phyloP scores from a whole-genome alignment of 306 rosid species.

The Vicia faba region DNA sequence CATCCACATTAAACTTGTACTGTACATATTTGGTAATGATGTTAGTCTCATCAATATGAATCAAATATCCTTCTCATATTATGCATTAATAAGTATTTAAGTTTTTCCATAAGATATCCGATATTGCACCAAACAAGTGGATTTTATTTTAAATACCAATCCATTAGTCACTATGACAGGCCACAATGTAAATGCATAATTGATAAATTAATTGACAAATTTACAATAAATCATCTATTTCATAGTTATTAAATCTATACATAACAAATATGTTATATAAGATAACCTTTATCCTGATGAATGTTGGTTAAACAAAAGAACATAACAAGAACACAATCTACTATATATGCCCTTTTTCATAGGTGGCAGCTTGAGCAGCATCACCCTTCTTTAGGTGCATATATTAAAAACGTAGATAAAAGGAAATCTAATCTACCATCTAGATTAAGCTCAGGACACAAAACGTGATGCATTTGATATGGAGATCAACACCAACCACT shows the following conservation, averaged over 20 bases:
- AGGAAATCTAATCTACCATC: no score
- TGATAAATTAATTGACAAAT: constrained; percentile 16
- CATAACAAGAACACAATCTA: constrained; percentile 1
- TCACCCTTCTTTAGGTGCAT: background rate
- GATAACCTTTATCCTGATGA: background rate
- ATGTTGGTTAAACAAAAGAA: background rate
- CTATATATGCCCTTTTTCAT: constrained; percentile 2
- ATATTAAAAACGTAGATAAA: constrained; percentile 6
- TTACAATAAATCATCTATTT: constrained; percentile 6
- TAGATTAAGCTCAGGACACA: constrained; percentile 13
- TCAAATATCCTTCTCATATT: constrained; percentile 11
- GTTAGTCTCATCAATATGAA: constrained; percentile 33
- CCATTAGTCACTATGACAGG: background rate
- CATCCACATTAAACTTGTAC: constrained; percentile 79
- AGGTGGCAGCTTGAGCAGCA: background rate
- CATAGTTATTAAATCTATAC: background rate
- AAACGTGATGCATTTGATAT: constrained; percentile 10
- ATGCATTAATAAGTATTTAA: constrained; percentile 13
- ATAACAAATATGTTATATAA: background rate
- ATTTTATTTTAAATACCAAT: constrained; percentile 13
- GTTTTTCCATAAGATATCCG: constrained; percentile 15
- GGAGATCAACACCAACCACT: no score
- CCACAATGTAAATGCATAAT: constrained; percentile 31
- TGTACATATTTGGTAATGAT: constrained; percentile 44
- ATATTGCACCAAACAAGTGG: background rate